A percentile compares a stretch with the other conserved stretches of the same genome.
Evolutionary conservation across 73 alveolate genomes (phyloP).

Genomic region (Blepharisma japonicum): DNA sequence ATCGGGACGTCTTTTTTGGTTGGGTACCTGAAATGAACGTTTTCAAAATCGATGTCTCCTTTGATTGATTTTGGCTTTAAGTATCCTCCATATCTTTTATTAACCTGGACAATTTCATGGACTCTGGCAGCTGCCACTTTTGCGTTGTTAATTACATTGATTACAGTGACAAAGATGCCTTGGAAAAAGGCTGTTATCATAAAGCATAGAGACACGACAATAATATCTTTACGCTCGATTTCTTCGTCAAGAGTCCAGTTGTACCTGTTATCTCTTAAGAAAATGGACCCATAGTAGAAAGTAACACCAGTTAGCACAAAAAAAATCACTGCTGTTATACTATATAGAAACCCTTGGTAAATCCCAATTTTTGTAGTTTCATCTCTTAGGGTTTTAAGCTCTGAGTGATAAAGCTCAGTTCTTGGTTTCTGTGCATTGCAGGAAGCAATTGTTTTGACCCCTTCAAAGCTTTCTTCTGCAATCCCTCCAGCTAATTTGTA

Average conservation of each 20-base stretch:
- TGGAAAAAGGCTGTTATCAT: too few species aligned
- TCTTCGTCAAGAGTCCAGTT: too few species aligned
- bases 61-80: neutral
- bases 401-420: neutral
- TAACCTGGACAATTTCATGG: conserved; percentile 38
- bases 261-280: too few species aligned
- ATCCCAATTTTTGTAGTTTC: too few species aligned
- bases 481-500: neutral
- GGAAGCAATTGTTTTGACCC: neutral
- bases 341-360: too few species aligned
- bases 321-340: too few species aligned
- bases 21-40: conserved; percentile 65
- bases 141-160: conserved; percentile 25
- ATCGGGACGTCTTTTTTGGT: conserved; percentile 56
- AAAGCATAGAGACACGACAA: too few species aligned
- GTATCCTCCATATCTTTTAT: conserved; percentile 11
- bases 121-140: conserved; percentile 44
- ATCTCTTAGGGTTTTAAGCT: neutral
- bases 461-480: neutral
- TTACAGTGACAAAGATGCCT: too few species aligned
- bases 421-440: neutral
- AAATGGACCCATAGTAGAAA: too few species aligned
- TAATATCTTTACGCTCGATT: too few species aligned
- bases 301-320: too few species aligned
- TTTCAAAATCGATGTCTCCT: conserved; percentile 65